Percentiles rank a stretch among this genome's conserved stretches.
Evolutionary conservation across 306 rosid genomes (phyloP).

Genomic region (Prunus campanulata): DNA sequence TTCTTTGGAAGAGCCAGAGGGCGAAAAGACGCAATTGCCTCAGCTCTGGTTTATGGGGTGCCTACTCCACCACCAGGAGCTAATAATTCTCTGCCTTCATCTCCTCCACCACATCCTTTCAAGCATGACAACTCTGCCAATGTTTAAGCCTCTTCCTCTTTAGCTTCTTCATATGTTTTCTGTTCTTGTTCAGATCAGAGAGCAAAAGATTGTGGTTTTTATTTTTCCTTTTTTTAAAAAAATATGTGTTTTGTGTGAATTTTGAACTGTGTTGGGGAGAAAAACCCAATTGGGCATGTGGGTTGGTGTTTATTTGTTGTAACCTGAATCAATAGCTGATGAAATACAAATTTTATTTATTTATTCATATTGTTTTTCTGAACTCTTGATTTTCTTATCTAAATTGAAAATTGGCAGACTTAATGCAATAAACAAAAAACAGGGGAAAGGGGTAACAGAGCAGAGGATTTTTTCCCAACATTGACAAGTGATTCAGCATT

Average conservation of each 20-base stretch:
- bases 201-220: too few species aligned
- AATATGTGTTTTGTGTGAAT: neutral
- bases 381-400: too few species aligned
- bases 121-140: slow-evolving; percentile 46
- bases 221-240: too few species aligned
- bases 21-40: slow-evolving; percentile 47
- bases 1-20: slow-evolving; percentile 71
- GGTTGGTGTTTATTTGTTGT: neutral
- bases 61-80: slow-evolving; percentile 73
- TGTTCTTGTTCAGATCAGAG: neutral
- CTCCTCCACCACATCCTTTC: slow-evolving; percentile 34
- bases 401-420: too few species aligned
- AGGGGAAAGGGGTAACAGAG: too few species aligned
- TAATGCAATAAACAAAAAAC: too few species aligned
- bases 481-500: too few species aligned
- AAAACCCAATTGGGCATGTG: neutral
- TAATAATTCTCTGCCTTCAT: slow-evolving; percentile 17
- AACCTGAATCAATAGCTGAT: neutral
- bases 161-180: neutral
- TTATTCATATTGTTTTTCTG: too few species aligned
- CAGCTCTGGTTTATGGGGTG: slow-evolving; percentile 64
- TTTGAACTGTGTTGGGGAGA: neutral
- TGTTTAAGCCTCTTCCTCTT: slow-evolving; percentile 30
- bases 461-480: too few species aligned
- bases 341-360: too few species aligned